These are phyloP conservation scores for Pythium phragmiticola DNA, from an alignment of 352 stramenopile species.

Conservation along the genomic window DNA sequence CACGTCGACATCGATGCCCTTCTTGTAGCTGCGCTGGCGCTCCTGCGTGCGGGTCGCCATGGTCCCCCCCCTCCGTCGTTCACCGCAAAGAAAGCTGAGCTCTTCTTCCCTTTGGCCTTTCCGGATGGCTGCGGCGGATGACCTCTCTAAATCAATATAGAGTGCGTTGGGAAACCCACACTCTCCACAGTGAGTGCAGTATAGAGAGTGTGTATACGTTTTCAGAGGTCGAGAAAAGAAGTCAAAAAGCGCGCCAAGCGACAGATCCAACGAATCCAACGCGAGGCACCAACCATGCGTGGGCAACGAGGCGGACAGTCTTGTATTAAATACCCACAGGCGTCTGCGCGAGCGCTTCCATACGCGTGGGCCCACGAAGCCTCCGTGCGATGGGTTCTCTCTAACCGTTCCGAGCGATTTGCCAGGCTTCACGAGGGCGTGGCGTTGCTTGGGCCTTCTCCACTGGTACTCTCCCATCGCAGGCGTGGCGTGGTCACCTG, in stretches of 20 bases:
- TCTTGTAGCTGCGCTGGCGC: conserved; percentile 87
- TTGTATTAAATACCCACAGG: no score
- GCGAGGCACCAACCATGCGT: no score
- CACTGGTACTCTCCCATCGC: no score
- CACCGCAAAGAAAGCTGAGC: not conserved
- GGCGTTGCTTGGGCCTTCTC: no score
- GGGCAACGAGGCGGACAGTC: no score
- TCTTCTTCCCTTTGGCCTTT: not conserved
- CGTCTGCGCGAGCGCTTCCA: no score
- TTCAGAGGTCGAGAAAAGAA: not conserved
- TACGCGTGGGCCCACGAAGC: no score
- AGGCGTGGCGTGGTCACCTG: not conserved
- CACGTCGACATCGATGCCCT: conserved; percentile 81
- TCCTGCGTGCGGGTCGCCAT: conserved; percentile 42
- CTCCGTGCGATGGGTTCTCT: no score
- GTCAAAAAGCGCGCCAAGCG: conserved; percentile 7
- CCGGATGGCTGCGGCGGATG: conserved; percentile 15
- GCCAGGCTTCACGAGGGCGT: no score
- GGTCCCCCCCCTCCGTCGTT: not conserved
- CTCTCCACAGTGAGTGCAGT: no score
- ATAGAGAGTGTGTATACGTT: not conserved
- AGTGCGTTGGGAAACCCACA: not conserved
- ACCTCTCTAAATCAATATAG: conserved; percentile 14
- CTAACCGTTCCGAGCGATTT: no score
- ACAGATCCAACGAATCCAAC: not conserved